A percentile compares a stretch with the other conserved stretches of the same genome.
Conservation (phyloP, 306 rosid species). For the Begonia fuchsioides region DNA sequence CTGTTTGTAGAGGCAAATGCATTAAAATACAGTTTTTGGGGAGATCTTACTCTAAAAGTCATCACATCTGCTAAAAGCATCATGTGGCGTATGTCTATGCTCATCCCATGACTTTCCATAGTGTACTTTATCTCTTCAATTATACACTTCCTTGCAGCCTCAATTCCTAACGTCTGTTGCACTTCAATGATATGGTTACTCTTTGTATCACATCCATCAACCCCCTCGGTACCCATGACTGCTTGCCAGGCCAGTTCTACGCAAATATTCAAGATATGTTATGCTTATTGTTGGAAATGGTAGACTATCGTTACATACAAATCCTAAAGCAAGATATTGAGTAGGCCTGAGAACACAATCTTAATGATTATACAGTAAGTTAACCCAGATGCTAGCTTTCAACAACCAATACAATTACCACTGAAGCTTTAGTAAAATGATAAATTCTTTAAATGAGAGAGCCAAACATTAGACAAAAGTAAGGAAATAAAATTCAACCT, state of each 20-base stretch:
- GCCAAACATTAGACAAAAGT: no score
- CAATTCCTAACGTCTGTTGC: slow-evolving; percentile 61
- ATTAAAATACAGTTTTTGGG: neutral
- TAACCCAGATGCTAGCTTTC: no score
- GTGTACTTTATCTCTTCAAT: slow-evolving; percentile 63
- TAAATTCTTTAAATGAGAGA: no score
- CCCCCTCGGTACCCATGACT: slow-evolving; percentile 77
- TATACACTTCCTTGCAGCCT: slow-evolving; percentile 79
- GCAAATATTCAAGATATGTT: neutral
- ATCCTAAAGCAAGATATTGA: neutral
- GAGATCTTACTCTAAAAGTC: slow-evolving; percentile 64
- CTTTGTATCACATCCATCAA: slow-evolving; percentile 50
- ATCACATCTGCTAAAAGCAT: slow-evolving; percentile 91
- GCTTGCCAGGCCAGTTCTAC: slow-evolving; percentile 55
- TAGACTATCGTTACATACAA: neutral
- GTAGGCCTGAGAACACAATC: no score
- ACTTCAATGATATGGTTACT: slow-evolving; percentile 81
- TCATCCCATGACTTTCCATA: slow-evolving; percentile 72
- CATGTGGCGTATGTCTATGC: slow-evolving; percentile 85
- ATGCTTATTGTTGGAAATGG: neutral
- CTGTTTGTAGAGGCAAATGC: neutral
- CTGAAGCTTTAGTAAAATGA: no score
- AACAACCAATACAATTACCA: no score
- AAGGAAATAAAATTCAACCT: no score
- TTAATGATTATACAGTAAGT: no score